Evolutionary conservation across 129 eudicot species (phyloP).

Genomic region (Scalesia atractyloides): DNA sequence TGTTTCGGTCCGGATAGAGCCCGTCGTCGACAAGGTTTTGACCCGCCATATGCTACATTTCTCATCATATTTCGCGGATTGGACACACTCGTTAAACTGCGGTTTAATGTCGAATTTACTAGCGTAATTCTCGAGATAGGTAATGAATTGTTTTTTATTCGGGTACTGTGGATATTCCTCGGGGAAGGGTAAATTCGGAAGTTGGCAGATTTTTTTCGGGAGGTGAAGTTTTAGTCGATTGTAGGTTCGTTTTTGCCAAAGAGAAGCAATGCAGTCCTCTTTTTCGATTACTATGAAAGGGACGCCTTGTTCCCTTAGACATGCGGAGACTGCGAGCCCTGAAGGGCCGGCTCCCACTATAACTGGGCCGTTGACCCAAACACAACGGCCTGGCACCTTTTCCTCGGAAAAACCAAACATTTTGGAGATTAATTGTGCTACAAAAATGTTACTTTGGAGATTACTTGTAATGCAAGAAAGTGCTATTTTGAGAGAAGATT

Average conservation of each 20-base stretch:
- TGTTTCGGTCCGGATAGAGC: conserved; percentile 44
- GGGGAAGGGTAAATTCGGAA: conserved; percentile 81
- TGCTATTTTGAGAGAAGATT: not conserved
- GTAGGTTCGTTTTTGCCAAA: conserved; percentile 89
- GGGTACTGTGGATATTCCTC: conserved; percentile 87
- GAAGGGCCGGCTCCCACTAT: conserved; percentile 4
- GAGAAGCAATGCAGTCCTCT: conserved; percentile 84
- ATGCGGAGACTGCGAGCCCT: not conserved
- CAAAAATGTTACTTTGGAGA: not conserved
- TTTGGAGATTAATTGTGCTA: not conserved
- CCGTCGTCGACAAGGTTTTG: conserved; percentile 41
- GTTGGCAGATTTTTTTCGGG: conserved; percentile 85
- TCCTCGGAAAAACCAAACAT: not conserved
- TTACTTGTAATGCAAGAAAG: not conserved
- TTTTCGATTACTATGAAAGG: conserved; percentile 50
- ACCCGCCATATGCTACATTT: conserved; percentile 70
- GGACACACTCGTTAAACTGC: conserved; percentile 71
- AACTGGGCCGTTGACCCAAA: conserved; percentile 3
- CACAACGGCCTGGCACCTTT: not conserved
- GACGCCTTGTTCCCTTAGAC: not conserved
- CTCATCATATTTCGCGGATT: conserved; percentile 78
- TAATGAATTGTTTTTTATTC: conserved; percentile 63
- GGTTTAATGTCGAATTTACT: conserved; percentile 63
- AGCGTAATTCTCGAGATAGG: conserved; percentile 78
- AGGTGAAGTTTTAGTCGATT: conserved; percentile 86